Percentiles rank a stretch among this genome's conserved stretches.
phyloP scores from a whole-genome alignment of 495 filamentous ascomycete genomes.

The Gamarada debralockiae region DNA sequence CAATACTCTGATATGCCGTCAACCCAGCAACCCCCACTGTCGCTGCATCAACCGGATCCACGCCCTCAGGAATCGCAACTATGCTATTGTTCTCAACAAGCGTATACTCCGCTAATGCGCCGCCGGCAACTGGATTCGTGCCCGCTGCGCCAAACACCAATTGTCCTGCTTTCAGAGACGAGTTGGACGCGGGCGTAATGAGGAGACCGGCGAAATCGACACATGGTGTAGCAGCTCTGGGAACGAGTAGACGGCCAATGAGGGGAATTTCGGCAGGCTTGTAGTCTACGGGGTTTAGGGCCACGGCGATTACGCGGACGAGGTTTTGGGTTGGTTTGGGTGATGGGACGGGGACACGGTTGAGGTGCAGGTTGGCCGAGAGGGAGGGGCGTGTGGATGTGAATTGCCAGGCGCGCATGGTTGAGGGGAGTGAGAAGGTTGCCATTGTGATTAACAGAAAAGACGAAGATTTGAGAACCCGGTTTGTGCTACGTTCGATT shows the following conservation, averaged over 20 bases:
- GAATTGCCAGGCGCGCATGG: conserved; percentile 66
- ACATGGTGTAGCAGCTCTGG: conserved; percentile 50
- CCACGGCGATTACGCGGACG: conserved; percentile 48
- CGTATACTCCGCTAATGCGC: conserved; percentile 51
- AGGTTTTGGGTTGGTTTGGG: conserved; percentile 49
- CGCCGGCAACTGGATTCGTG: conserved; percentile 36
- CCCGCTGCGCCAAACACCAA: conserved; percentile 49
- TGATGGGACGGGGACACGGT: conserved; percentile 35
- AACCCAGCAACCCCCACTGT: conserved; percentile 51
- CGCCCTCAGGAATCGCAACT: conserved; percentile 43
- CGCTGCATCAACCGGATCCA: conserved; percentile 46
- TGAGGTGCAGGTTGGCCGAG: conserved; percentile 53
- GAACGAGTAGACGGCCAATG: conserved; percentile 36
- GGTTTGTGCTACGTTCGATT: no score
- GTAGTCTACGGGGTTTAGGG: conserved; percentile 70
- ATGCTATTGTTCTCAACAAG: conserved; percentile 25
- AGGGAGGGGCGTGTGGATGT: conserved; percentile 41
- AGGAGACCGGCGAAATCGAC: conserved; percentile 64
- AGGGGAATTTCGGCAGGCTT: conserved; percentile 55
- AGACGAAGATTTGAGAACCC: no score
- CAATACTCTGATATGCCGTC: conserved; percentile 57
- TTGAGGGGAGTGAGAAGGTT: conserved; percentile 21
- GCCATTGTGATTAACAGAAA: no score
- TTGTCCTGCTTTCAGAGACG: conserved; percentile 43
- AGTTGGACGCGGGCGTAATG: conserved; percentile 25